A percentile compares a stretch with the other conserved stretches of the same genome.
Evolutionary conservation across 2,329 filamentous ascomycete genomes (phyloP).

Genomic region (Nannizziopsis arthrosporioides): DNA sequence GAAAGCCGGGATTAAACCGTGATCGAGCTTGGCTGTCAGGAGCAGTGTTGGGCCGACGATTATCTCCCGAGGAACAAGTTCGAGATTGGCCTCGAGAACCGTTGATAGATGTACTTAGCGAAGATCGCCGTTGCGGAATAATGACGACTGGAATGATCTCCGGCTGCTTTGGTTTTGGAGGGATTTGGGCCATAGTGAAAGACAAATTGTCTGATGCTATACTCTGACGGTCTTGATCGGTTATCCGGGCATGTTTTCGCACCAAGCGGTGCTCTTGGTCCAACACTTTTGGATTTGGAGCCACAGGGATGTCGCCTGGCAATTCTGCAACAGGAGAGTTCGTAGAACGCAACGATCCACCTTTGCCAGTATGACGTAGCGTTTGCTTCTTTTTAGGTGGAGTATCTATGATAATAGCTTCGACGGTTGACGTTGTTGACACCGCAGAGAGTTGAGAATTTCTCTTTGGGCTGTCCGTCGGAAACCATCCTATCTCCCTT

Average conservation of each 20-base stretch:
- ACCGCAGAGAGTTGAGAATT: conserved; percentile 37
- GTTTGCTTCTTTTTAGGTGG: conserved; percentile 36
- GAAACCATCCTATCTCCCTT: conserved; percentile 41
- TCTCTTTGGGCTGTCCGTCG: conserved; percentile 23
- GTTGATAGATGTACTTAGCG: conserved; percentile 30
- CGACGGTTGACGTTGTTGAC: conserved; percentile 45
- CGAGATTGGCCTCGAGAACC: conserved; percentile 30
- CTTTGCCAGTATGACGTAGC: conserved; percentile 45
- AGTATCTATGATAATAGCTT: conserved; percentile 44
- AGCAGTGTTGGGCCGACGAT: conserved; percentile 26
- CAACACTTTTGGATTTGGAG: conserved; percentile 33
- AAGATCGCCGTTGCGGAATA: conserved; percentile 38
- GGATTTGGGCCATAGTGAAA: conserved; percentile 17
- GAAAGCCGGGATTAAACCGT: conserved; percentile 23
- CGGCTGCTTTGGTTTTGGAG: conserved; percentile 18
- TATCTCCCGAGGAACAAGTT: conserved; percentile 21
- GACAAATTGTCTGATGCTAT: conserved; percentile 33
- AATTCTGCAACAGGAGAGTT: conserved; percentile 36
- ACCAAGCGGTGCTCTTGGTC: conserved; percentile 37
- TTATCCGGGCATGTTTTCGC: conserved; percentile 41
- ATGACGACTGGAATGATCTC: conserved; percentile 38
- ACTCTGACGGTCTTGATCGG: conserved; percentile 36
- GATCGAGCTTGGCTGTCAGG: conserved; percentile 21
- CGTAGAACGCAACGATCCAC: conserved; percentile 40
- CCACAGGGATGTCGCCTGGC: conserved; percentile 34